phyloP scores from a whole-genome alignment of 345 rosid genomes.

The Raphanus sativus region DNA sequence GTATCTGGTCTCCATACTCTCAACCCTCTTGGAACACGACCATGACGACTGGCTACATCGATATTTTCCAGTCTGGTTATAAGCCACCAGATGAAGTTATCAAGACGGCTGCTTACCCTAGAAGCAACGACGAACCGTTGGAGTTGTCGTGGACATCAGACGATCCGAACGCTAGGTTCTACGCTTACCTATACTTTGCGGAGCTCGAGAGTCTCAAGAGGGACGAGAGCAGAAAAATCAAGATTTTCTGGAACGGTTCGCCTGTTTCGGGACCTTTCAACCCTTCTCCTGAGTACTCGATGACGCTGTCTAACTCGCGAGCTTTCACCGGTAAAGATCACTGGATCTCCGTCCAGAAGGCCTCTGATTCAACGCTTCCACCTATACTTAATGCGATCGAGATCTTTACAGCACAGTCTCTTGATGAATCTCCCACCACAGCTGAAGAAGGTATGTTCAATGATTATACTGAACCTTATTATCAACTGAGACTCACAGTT shows the following conservation, averaged over 20 bases:
- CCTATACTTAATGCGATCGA: constrained; percentile 51
- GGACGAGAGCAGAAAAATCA: constrained; percentile 44
- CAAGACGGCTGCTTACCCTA: constrained; percentile 41
- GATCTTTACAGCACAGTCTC: constrained; percentile 27
- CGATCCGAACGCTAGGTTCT: constrained; percentile 35
- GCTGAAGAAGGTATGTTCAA: constrained; percentile 37
- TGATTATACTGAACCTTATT: neutral
- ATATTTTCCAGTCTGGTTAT: constrained; percentile 40
- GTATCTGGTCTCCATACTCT: constrained; percentile 46
- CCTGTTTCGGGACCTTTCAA: constrained; percentile 35
- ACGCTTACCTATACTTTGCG: constrained; percentile 45
- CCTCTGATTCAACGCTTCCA: constrained; percentile 39
- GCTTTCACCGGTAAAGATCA: constrained; percentile 48
- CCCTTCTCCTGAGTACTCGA: constrained; percentile 35
- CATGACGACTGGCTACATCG: constrained; percentile 31
- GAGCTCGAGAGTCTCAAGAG: constrained; percentile 36
- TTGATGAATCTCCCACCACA: constrained; percentile 19
- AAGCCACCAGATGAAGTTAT: constrained; percentile 46
- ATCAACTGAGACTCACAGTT: constrained; percentile 3
- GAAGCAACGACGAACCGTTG: constrained; percentile 29
- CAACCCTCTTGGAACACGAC: constrained; percentile 37
- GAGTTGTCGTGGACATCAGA: constrained; percentile 37
- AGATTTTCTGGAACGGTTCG: constrained; percentile 45
- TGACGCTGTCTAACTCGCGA: constrained; percentile 40
- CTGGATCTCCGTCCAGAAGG: constrained; percentile 43